A percentile compares a stretch with the other conserved stretches of the same genome.
phyloP scores from a whole-genome alignment of 2,329 filamentous ascomycete species.

The Aaosphaeria pasadenensis region DNA sequence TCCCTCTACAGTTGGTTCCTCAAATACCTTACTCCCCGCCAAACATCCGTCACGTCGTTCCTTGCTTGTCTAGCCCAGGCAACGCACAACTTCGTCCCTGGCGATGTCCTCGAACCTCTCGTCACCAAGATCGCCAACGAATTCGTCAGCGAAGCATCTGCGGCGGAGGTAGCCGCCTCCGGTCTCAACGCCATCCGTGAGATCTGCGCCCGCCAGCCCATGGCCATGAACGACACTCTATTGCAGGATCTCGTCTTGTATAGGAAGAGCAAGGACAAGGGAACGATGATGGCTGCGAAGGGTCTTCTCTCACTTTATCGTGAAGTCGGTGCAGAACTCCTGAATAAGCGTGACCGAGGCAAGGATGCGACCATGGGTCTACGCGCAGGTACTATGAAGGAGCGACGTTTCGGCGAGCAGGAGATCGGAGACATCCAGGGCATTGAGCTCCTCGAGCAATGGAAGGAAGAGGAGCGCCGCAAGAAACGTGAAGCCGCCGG shows the following conservation, averaged over 20 bases:
- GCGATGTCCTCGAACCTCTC: constrained; percentile 85
- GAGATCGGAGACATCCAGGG: constrained; percentile 84
- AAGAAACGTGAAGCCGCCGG: constrained; percentile 69
- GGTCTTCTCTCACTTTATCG: constrained; percentile 87
- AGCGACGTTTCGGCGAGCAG: constrained; percentile 80
- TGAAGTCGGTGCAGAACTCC: constrained; percentile 83
- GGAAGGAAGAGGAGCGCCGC: constrained; percentile 86
- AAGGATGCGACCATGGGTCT: constrained; percentile 86
- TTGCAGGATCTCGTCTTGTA: constrained; percentile 95
- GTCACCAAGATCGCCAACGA: constrained; percentile 97
- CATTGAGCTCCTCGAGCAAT: constrained; percentile 84
- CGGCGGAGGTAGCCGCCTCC: constrained; percentile 84
- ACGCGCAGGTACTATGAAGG: constrained; percentile 69
- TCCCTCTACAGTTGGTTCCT: constrained; percentile 95
- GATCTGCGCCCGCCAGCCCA: constrained; percentile 84
- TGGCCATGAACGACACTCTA: constrained; percentile 96
- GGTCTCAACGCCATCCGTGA: constrained; percentile 94
- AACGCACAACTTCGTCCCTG: constrained; percentile 86
- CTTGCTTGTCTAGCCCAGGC: constrained; percentile 89
- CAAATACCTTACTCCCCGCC: constrained; percentile 81
- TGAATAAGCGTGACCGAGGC: constrained; percentile 86
- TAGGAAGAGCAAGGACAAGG: constrained; percentile 96
- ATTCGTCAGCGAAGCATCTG: constrained; percentile 92
- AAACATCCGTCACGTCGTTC: constrained; percentile 89
- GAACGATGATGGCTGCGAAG: constrained; percentile 97